Evolutionary conservation across 208 protist species (phyloP).

Genomic region (Leishmania turanica): DNA sequence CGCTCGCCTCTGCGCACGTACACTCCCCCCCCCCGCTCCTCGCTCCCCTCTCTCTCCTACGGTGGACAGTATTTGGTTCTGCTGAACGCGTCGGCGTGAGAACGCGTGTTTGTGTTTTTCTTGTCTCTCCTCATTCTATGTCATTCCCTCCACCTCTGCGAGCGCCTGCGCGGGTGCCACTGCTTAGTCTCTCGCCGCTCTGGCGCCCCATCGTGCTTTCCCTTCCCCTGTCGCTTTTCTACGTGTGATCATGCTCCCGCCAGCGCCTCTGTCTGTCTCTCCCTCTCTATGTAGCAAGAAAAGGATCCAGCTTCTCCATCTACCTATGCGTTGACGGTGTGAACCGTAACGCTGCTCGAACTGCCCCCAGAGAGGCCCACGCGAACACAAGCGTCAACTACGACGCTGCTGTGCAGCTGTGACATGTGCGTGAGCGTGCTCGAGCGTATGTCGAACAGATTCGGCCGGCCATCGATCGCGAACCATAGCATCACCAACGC

Average conservation of each 20-base stretch:
- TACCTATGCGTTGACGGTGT: no score
- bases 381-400: background rate
- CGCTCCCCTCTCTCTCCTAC: no score
- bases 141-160: background rate
- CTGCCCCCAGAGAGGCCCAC: background rate
- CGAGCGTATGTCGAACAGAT: background rate
- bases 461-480: background rate
- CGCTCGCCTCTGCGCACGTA: background rate
- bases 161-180: background rate
- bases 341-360: background rate
- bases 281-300: background rate
- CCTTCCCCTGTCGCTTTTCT: no score
- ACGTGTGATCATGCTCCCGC: background rate
- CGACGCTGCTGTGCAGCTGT: background rate
- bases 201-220: background rate
- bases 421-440: background rate
- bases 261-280: no score
- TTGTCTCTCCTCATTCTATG: background rate
- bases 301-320: background rate
- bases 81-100: background rate
- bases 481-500: no score
- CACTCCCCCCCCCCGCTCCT: background rate
- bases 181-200: background rate
- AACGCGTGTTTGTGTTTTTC: background rate
- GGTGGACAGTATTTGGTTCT: background rate